Evolutionary conservation across 352 stramenopile genomes (phyloP), one percentile per base, ranked within the genome.

Genomic region (Globisporangium ultimum): DNA sequence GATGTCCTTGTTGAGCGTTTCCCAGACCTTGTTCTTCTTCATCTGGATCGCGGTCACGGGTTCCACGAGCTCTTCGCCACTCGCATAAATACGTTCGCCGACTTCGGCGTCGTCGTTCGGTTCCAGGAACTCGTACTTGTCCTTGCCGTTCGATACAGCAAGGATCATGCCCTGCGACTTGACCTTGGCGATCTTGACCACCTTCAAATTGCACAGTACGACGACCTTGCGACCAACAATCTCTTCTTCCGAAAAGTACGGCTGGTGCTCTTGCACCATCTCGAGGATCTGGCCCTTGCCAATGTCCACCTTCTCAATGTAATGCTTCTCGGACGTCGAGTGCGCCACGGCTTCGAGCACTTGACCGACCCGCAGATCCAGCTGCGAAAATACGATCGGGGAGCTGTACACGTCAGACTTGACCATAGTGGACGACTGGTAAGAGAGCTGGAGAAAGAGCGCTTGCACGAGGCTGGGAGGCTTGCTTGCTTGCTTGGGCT

Each of bases 21-120:
- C 81, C 81, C 81, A 91, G 47, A 89, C 78, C 70, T 91, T 91
- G 74, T 89, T 88, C 73, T 91, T 91, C 76, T 91, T 91, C 76
- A 91, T 87, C 70, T 88, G 78, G 52, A 91, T 89, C 48, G 81
- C 67, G 10, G 81, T 91, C 46, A 91, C 79, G 17, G 81, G 81
- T 49, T 91, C 78, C 47, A 76, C 66, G 28, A 86, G 40, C 61
- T 91, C 81, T 60, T 91, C 81, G 53, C 81, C 81, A 40, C 73
- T 82, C 6, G 81, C 81, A 70, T 88, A 88, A 50, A 91, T 72
- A 58, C 78, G 77, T 62, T 91, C 81, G 53, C 81, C 81, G 28
- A 91, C 60, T 52, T 89, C 79, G 14, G 81, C 77, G 50, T 91
- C 78, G 0, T 72, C 68, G 17, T 64, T 71, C 10, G 81, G 81